Conservation (phyloP, 805 yeast genomes). For the Metschnikowia santaceciliae region DNA sequence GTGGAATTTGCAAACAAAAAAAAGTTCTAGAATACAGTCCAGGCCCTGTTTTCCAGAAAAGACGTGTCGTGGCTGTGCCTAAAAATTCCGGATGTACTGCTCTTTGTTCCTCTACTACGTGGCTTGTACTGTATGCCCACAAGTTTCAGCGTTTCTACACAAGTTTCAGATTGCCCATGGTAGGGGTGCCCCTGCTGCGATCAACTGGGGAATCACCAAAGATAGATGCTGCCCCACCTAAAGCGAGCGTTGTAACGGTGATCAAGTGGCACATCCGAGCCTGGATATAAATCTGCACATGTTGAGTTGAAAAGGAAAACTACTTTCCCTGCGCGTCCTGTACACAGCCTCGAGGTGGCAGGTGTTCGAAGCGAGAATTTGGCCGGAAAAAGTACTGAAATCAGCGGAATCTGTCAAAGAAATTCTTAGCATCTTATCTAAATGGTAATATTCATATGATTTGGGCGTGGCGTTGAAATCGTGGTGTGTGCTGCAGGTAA, state of each 20-base stretch:
- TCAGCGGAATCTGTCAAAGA: background rate
- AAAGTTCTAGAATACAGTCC: too few species aligned
- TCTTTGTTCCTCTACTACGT: too few species aligned
- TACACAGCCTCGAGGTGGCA: background rate
- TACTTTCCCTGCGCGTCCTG: slow-evolving; percentile 2
- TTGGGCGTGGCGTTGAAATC: too few species aligned
- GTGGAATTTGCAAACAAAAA: too few species aligned
- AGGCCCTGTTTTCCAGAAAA: too few species aligned
- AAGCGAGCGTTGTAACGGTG: background rate
- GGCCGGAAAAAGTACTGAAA: background rate
- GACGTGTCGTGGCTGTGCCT: too few species aligned
- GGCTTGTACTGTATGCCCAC: too few species aligned
- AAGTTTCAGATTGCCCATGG: too few species aligned
- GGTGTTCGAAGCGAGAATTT: slow-evolving; percentile 4
- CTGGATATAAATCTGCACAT: background rate
- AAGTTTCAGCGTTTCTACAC: too few species aligned
- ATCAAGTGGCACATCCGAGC: background rate
- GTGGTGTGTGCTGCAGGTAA: background rate
- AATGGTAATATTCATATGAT: background rate
- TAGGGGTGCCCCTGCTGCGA: background rate
- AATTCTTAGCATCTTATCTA: background rate
- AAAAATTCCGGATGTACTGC: too few species aligned
- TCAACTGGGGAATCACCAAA: background rate
- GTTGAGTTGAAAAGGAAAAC: background rate
- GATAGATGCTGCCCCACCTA: background rate